Evolutionary conservation across 306 rosid species (phyloP), one percentile per base, ranked within the genome.

Genomic region (Inga oerstediana): DNA sequence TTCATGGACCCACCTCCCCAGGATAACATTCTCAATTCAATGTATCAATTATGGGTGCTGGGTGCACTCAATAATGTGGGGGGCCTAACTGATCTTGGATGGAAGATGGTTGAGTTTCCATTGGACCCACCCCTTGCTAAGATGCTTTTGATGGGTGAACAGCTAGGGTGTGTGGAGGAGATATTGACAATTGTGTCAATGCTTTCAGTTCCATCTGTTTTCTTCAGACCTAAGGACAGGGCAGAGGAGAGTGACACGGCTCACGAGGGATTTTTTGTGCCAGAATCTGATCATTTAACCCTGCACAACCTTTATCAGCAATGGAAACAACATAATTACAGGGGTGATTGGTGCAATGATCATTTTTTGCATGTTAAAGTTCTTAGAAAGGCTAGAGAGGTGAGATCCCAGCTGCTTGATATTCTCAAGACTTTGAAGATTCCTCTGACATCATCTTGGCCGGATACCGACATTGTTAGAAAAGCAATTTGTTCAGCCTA

Each of bases 1-100:
- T 96, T 96, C 91, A 96, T 96, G 99, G 99, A 96, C 78, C 99
- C 99, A 70, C 99, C 99, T 77, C 99, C 99, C 0, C 99, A 96
- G 68, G 98, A 96, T 84, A 96, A 96, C 77, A 96, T 96, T 79
- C 98, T 96, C 75, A 96, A 96, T 87, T 96, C 99, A 14, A 96
- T 96, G 99, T 93, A 96, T 87, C 99, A 93, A 82, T 84, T 96
- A 87, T 96, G 99, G 99, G 99, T 96, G 46, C 89, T 96, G 84
- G 99, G 98, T 37, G 99, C 99, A 81, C 97, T 96, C 68, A 92
- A 91, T 87, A 96, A 96, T 78, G 99, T 96, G 2, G 98, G 99
- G 77, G 87, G 89, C 65, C 88, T 96, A 84, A 96, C 99, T 52
- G 94, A 89, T 12, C 94, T 93, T 30, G 99, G 99, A 65, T 96